A percentile compares a stretch with the other conserved stretches of the same genome.
These are phyloP conservation scores for Didymella glomerata DNA, from an alignment of 2,329 filamentous ascomycete species.

Conservation along the genomic window DNA sequence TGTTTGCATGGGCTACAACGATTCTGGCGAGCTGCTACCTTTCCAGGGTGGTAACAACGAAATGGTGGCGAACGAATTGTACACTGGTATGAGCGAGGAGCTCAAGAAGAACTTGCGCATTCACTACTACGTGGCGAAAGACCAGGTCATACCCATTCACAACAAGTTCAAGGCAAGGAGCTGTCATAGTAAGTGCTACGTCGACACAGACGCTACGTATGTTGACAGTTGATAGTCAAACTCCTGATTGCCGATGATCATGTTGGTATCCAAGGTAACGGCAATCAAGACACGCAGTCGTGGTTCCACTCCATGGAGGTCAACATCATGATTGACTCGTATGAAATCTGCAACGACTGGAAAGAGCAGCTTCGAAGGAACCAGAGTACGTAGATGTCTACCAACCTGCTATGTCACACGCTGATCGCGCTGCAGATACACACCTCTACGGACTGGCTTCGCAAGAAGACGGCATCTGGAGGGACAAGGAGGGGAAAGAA, in stretches of 20 bases:
- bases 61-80: conserved; percentile 69
- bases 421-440: conserved; percentile 56
- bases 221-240: conserved; percentile 61
- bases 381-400: conserved; percentile 57
- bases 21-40: conserved; percentile 77
- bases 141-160: conserved; percentile 73
- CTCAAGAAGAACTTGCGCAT: conserved; percentile 65
- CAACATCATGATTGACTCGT: conserved; percentile 76
- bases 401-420: neutral
- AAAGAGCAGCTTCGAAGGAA: conserved; percentile 68
- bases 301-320: conserved; percentile 83
- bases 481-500: conserved; percentile 57
- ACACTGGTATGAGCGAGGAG: conserved; percentile 60
- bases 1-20: conserved; percentile 81
- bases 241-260: conserved; percentile 75
- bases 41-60: conserved; percentile 80
- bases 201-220: no score
- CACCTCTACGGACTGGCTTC: conserved; percentile 63
- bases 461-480: conserved; percentile 68
- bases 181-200: conserved; percentile 63
- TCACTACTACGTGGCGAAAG: conserved; percentile 77
- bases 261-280: conserved; percentile 76
- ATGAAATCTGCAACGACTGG: conserved; percentile 69
- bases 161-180: conserved; percentile 71
- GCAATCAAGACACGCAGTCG: conserved; percentile 82